Evolutionary conservation across 208 protist species (phyloP), one percentile per base, ranked within the genome.

Genomic region (Leishmania tarentolae): DNA sequence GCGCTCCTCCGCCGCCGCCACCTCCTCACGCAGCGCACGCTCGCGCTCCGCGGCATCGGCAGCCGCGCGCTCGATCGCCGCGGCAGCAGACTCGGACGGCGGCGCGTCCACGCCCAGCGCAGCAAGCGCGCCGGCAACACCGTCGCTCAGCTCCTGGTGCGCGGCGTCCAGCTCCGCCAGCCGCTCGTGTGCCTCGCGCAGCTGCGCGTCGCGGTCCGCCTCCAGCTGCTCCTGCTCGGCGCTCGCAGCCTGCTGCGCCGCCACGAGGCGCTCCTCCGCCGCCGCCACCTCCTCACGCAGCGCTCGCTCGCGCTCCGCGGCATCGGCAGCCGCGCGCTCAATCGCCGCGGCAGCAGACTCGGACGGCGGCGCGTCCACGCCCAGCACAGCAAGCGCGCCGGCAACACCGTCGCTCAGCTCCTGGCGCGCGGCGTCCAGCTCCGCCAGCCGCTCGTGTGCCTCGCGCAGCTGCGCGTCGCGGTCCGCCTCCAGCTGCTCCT

Each of bases 1-100:
- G 52, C 47, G 21, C 52, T 78, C 74, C 53, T 52, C 40, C 57
- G 37, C 21, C 5, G 56, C 75, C 3, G 75, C 75, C 1, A 78
- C 59, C 13, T 80, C 63, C 6, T 61, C 76, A 5, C 31, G 44
- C 65, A 83, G 63, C 0, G 47, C 81, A 56, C 76, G 81, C 76
- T 80, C 81, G 70, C 82, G 76, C 77, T 78, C 82, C 31, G 73
- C 77, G 31, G 78, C 78, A 2, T 42, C 77, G 40, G 72, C 71
- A 17, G 81, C 71, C 17, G 81, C 76, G 13, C 81, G 81, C 70
- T 15, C 76, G 13, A 15, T 31, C 40, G 0, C 79, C 61, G 11
- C 56, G 7, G 56, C 56, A 6, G 21, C 56, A 31, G 76, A 42
- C 15, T 59, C 44, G 24, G 53, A 46, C n/a, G 73, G 61, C 61